phyloP scores from a whole-genome alignment of 2,329 filamentous ascomycete genomes.

The Aspergillus tamarii region DNA sequence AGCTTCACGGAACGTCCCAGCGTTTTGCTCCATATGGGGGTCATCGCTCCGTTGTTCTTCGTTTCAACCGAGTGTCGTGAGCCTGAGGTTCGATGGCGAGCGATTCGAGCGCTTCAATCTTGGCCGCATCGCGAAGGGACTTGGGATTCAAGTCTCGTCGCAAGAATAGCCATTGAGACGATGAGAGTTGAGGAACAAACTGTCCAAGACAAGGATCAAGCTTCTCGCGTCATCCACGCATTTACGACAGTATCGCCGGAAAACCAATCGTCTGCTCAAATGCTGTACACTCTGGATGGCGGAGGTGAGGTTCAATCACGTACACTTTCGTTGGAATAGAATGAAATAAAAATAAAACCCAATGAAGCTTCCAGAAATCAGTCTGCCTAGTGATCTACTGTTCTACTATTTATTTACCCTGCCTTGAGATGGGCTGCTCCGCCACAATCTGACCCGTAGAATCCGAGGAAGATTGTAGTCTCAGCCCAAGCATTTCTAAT shows the following conservation, averaged over 20 bases:
- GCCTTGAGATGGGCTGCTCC: neutral
- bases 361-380: neutral
- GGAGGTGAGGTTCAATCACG: neutral
- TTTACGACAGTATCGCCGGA: neutral
- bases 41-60: constrained; percentile 37
- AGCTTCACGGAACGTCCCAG: constrained; percentile 17
- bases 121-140: constrained; percentile 40
- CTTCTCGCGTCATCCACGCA: neutral
- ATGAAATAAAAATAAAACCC: neutral
- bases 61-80: constrained; percentile 37
- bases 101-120: constrained; percentile 29
- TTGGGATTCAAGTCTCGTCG: constrained; percentile 39
- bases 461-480: neutral
- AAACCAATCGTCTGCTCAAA: neutral
- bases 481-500: neutral
- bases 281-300: neutral
- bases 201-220: neutral
- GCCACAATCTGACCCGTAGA: neutral
- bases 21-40: constrained; percentile 31
- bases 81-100: constrained; percentile 27
- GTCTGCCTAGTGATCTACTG: neutral
- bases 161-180: constrained; percentile 29
- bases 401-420: neutral
- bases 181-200: constrained; percentile 24
- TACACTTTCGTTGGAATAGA: neutral